Conservation (phyloP, 2,329 filamentous ascomycete genomes). For the Curvularia eragrostidis region DNA sequence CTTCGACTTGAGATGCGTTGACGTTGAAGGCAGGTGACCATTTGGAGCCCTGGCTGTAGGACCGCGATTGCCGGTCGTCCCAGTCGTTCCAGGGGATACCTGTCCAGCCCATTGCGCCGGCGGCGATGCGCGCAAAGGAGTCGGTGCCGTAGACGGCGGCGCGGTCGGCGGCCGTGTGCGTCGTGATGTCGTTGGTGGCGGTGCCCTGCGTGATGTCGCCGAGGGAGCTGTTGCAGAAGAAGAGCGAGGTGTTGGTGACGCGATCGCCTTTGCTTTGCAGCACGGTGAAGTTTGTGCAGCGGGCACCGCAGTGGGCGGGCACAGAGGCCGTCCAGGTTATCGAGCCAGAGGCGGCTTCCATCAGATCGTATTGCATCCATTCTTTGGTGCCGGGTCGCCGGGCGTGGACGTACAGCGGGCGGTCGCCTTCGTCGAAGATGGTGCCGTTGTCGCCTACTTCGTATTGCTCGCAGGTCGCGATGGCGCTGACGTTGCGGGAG, state of each 20-base stretch:
- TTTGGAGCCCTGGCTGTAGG: slow-evolving; percentile 33
- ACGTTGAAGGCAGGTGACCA: slow-evolving; percentile 32
- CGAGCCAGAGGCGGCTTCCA: slow-evolving; percentile 24
- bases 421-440: not conserved
- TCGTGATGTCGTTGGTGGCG: slow-evolving; percentile 30
- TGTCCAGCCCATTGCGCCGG: slow-evolving; percentile 44
- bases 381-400: slow-evolving; percentile 18
- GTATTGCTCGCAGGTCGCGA: slow-evolving; percentile 32
- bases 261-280: slow-evolving; percentile 27
- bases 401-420: slow-evolving; percentile 23
- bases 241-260: slow-evolving; percentile 26
- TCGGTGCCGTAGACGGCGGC: slow-evolving; percentile 36
- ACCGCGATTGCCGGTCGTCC: slow-evolving; percentile 22
- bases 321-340: slow-evolving; percentile 37
- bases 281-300: slow-evolving; percentile 47
- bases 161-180: slow-evolving; percentile 21
- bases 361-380: slow-evolving; percentile 26
- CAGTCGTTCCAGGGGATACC: slow-evolving; percentile 26
- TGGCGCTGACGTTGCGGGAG: slow-evolving; percentile 29
- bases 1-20: slow-evolving; percentile 22
- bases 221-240: slow-evolving; percentile 40
- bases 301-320: slow-evolving; percentile 30
- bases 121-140: slow-evolving; percentile 38
- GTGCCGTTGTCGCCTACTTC: slow-evolving; percentile 17
- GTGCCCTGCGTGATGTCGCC: slow-evolving; percentile 13